These are phyloP conservation scores for Aspergillus terreus DNA, from an alignment of 2,329 filamentous ascomycete species.

Conservation along the genomic window DNA sequence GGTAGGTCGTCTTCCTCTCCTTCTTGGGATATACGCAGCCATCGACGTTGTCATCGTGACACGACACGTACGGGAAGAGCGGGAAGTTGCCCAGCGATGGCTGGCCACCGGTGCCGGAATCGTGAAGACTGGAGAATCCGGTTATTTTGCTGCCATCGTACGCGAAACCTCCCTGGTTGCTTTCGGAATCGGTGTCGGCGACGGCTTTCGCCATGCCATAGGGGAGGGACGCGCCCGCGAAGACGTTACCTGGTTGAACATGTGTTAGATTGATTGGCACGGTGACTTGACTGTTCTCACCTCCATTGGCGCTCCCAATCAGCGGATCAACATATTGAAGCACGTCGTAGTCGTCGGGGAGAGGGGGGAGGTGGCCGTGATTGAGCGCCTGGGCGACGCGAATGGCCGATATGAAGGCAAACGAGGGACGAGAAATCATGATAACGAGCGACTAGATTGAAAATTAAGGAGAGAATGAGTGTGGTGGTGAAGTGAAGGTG, in stretches of 20 bases:
- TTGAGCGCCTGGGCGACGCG: conserved; percentile 10
- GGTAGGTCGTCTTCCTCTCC: conserved; percentile 47
- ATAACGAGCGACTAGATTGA: neutral
- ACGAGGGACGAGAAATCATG: conserved; percentile 5
- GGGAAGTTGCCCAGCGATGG: conserved; percentile 71
- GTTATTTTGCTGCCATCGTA: conserved; percentile 50
- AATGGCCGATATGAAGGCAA: conserved; percentile 7
- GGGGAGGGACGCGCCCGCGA: conserved; percentile 53
- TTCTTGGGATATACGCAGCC: conserved; percentile 59
- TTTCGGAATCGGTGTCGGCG: conserved; percentile 48
- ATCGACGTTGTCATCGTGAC: conserved; percentile 58
- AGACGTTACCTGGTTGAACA: conserved; percentile 50
- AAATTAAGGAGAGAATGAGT: neutral
- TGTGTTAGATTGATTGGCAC: neutral
- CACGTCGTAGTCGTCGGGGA: conserved; percentile 34
- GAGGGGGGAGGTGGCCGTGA: conserved; percentile 6
- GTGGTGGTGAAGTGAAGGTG: neutral
- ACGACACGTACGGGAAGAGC: conserved; percentile 63
- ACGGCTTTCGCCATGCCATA: conserved; percentile 57
- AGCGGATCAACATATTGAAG: conserved; percentile 49
- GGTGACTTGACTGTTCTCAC: conserved; percentile 14
- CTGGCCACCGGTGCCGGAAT: conserved; percentile 47
- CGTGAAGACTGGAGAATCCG: conserved; percentile 51
- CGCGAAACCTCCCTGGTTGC: conserved; percentile 55
- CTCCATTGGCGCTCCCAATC: conserved; percentile 52